phyloP scores from a whole-genome alignment of 805 yeast genomes.

The Starmerella vaccinii region DNA sequence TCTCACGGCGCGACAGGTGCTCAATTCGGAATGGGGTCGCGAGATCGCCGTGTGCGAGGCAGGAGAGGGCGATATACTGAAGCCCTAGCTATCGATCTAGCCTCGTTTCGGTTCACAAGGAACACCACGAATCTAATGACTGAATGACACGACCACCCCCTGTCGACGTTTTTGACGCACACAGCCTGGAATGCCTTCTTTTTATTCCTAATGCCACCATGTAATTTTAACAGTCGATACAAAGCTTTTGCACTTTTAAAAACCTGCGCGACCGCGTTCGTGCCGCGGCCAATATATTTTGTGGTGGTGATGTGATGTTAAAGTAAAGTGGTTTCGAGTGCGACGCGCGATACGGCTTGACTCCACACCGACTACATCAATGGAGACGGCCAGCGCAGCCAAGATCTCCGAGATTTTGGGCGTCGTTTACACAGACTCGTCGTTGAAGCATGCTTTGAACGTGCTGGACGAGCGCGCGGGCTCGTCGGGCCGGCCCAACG shows the following conservation, averaged over 20 bases:
- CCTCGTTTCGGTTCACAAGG: too few species aligned
- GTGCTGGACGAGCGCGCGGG: constrained; percentile 19
- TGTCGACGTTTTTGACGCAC: too few species aligned
- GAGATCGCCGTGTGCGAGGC: constrained; percentile 71
- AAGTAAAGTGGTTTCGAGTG: too few species aligned
- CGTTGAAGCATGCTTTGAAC: constrained; percentile 21
- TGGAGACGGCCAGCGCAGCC: constrained; percentile 13
- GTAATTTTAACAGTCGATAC: too few species aligned
- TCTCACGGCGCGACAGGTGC: constrained; percentile 73
- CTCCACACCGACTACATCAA: neutral
- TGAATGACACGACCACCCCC: too few species aligned
- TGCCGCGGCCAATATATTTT: too few species aligned
- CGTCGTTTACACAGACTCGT: constrained; percentile 22
- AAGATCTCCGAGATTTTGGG: constrained; percentile 21
- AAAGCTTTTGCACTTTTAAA: too few species aligned
- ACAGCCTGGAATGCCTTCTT: too few species aligned
- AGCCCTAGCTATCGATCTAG: neutral
- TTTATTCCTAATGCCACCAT: too few species aligned
- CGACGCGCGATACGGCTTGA: neutral
- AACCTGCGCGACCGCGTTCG: too few species aligned
- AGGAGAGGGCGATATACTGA: constrained; percentile 35
- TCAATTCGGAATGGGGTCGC: constrained; percentile 91
- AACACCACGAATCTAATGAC: too few species aligned
- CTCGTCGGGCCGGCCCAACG: neutral
- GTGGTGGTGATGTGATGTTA: too few species aligned